Percentiles rank a stretch among this genome's conserved stretches.
phyloP scores from a whole-genome alignment of 768 basidiomycete genomes.

The Boletus eberwhitei region DNA sequence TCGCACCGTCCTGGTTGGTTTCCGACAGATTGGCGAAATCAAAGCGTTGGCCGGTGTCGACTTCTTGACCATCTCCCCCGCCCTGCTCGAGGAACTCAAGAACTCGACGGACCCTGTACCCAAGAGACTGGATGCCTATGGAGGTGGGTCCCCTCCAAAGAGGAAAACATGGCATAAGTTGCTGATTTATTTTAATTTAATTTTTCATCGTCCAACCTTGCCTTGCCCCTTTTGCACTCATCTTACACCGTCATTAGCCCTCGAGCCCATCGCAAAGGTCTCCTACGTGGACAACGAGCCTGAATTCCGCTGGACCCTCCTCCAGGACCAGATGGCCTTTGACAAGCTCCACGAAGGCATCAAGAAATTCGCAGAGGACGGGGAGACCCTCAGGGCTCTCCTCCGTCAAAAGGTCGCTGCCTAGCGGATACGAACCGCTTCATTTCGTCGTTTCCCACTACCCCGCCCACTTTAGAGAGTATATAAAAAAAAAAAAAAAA shows the following conservation, averaged over 20 bases:
- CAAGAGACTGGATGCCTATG: conserved; percentile 71
- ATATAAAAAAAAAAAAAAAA: too few relatives aligned
- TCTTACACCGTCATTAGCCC: too few relatives aligned
- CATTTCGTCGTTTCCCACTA: too few relatives aligned
- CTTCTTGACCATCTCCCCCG: conserved; percentile 93
- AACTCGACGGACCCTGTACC: conserved; percentile 73
- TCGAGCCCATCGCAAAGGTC: conserved; percentile 65
- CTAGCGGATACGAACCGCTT: not conserved
- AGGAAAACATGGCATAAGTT: too few relatives aligned
- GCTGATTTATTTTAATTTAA: conserved; percentile 3
- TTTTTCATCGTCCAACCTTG: not conserved
- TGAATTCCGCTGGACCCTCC: conserved; percentile 92
- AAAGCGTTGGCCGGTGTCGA: conserved; percentile 94
- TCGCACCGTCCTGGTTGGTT: conserved; percentile 3
- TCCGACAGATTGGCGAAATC: conserved; percentile 78
- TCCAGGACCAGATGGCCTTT: conserved; percentile 96
- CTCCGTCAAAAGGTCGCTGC: conserved; percentile 62
- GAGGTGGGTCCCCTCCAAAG: too few relatives aligned
- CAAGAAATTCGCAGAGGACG: conserved; percentile 97
- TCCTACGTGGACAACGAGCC: conserved; percentile 88
- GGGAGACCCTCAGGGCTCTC: conserved; percentile 79
- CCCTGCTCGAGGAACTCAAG: conserved; percentile 90
- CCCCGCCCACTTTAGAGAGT: too few relatives aligned
- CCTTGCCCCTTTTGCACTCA: not conserved
- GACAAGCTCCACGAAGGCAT: conserved; percentile 99